Evolutionary conservation across 179 eudicot species (phyloP).

Genomic region (Spinacia oleracea): DNA sequence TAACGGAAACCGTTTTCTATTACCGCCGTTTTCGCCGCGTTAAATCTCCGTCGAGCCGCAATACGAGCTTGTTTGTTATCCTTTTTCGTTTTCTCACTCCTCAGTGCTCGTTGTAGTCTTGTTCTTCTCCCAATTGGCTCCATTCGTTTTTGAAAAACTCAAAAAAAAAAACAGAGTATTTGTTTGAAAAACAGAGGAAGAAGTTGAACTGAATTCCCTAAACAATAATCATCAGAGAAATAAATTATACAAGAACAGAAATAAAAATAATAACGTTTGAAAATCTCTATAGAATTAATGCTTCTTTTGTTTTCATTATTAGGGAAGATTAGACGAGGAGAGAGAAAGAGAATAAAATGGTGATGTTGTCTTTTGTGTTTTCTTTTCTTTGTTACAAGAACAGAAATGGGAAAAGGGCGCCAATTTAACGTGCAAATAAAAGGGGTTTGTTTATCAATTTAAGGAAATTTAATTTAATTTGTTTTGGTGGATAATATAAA

Average conservation of each 20-base stretch:
- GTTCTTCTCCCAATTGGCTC: slow-evolving; percentile 29
- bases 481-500: not conserved
- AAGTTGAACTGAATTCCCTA: not conserved
- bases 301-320: too few species aligned
- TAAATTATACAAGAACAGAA: not conserved
- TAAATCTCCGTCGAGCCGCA: not conserved
- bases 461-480: not conserved
- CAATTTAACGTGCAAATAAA: not conserved
- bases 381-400: too few species aligned
- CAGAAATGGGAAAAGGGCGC: not conserved
- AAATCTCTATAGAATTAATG: too few species aligned
- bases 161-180: not conserved
- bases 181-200: not conserved
- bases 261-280: not conserved
- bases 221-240: not conserved
- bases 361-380: not conserved
- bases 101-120: slow-evolving; percentile 1
- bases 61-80: not conserved
- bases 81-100: not conserved
- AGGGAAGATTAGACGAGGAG: not conserved
- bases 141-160: not conserved
- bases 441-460: not conserved
- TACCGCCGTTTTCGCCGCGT: not conserved
- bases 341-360: not conserved
- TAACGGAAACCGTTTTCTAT: not conserved